A percentile compares a stretch with the other conserved stretches of the same genome.
Conservation (phyloP, 1,284 basidiomycete species). For the Crepidotus sp. region DNA sequence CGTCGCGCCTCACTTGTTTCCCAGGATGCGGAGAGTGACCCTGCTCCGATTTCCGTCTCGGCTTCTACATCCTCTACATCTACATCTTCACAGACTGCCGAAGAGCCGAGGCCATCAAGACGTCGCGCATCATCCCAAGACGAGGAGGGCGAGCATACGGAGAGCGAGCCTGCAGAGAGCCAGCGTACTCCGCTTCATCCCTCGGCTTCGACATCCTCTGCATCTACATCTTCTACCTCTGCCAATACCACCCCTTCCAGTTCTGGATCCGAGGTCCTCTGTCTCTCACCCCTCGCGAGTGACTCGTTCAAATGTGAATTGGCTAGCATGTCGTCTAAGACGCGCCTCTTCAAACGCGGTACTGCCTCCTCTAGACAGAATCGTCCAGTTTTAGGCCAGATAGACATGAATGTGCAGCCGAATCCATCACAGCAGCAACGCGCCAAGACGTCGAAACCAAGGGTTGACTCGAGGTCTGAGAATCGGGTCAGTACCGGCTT, state of each 20-base stretch:
- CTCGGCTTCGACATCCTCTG: constrained; percentile 7
- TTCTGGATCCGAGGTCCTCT: constrained; percentile 4
- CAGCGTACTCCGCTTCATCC: neutral
- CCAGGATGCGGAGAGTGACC: constrained; percentile 1
- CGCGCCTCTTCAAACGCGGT: constrained; percentile 17
- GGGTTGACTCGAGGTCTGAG: constrained; percentile 1
- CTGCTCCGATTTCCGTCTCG: neutral
- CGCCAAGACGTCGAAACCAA: constrained; percentile 6
- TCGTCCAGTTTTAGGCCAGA: constrained; percentile 12
- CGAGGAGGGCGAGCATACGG: no score
- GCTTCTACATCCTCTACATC: constrained; percentile 6
- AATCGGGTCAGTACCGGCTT: constrained; percentile 4
- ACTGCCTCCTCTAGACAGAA: constrained; percentile 5
- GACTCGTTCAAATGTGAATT: constrained; percentile 22
- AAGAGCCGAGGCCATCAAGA: no score
- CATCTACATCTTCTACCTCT: constrained; percentile 1
- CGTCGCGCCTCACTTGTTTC: constrained; percentile 8
- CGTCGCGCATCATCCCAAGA: no score
- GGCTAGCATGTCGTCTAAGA: constrained; percentile 15
- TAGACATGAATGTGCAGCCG: constrained; percentile 9
- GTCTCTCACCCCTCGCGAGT: constrained; percentile 23
- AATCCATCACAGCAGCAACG: neutral
- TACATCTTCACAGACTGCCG: no score
- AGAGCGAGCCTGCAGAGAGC: neutral
- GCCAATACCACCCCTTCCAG: constrained; percentile 6